Conservation (phyloP, 768 basidiomycete genomes). For the Hericium alpestre region DNA sequence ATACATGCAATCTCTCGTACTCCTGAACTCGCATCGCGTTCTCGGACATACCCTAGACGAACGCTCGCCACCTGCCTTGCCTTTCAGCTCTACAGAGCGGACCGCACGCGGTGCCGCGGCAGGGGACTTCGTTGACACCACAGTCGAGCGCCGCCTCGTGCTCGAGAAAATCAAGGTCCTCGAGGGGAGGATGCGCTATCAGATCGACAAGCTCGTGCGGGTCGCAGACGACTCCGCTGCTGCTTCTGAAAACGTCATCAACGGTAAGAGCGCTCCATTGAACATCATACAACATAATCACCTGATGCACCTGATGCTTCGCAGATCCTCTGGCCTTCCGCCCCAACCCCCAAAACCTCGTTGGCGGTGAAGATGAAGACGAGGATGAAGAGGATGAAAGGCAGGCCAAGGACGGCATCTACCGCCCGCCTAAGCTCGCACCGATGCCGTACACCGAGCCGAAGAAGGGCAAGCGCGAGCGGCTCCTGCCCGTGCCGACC, state of each 20-base stretch:
- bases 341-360: constrained; percentile 75
- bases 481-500: constrained; percentile 47
- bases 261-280: constrained; percentile 39
- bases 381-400: constrained; percentile 16
- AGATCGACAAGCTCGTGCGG: constrained; percentile 87
- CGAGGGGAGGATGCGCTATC: constrained; percentile 84
- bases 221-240: constrained; percentile 52
- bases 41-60: constrained; percentile 51
- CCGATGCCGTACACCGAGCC: constrained; percentile 75
- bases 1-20: constrained; percentile 74
- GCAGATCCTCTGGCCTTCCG: constrained; percentile 86
- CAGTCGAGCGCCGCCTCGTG: constrained; percentile 71
- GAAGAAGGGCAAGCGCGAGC: constrained; percentile 36
- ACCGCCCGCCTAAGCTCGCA: constrained; percentile 80
- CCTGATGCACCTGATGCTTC: not conserved
- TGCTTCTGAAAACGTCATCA: constrained; percentile 29
- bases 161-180: constrained; percentile 83
- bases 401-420: constrained; percentile 41
- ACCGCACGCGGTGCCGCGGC: constrained; percentile 41
- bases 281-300: not conserved
- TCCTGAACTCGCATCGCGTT: constrained; percentile 61
- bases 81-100: constrained; percentile 46
- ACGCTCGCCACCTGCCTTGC: constrained; percentile 36
- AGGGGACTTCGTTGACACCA: constrained; percentile 70
- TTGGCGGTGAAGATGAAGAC: constrained; percentile 31